These are phyloP conservation scores for Coemansia sp. DNA, from an alignment of 192 early-diverging fungal genomes.

Conservation along the genomic window DNA sequence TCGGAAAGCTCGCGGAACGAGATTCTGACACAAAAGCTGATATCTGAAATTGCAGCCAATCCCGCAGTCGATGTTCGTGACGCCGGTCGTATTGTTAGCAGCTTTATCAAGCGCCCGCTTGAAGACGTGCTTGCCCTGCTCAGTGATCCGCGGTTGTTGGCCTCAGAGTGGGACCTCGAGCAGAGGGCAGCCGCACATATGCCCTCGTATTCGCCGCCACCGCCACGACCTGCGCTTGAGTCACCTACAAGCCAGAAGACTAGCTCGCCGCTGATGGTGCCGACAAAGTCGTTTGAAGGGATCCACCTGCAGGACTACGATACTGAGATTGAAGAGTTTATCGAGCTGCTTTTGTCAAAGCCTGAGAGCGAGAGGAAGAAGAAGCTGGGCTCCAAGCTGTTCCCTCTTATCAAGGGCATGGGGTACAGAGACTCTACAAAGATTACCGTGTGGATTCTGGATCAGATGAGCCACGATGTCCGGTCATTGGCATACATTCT, in stretches of 20 bases:
- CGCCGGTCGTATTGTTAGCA: conserved; percentile 19
- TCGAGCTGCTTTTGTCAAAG: conserved; percentile 47
- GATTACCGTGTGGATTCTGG: conserved; percentile 55
- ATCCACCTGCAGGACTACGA: conserved; percentile 36
- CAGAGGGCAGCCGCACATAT: conserved; percentile 19
- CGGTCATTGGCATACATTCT: conserved; percentile 50
- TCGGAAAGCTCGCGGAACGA: conserved; percentile 38
- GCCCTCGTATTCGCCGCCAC: conserved; percentile 4
- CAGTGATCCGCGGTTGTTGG: conserved; percentile 34
- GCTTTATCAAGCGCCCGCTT: conserved; percentile 26
- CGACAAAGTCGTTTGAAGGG: conserved; percentile 1
- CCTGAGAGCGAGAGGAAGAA: conserved; percentile 52
- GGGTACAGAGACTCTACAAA: conserved; percentile 52
- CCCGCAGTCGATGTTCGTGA: conserved; percentile 36
- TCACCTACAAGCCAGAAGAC: conserved; percentile 17
- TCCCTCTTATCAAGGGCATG: conserved; percentile 55
- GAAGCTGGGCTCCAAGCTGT: conserved; percentile 54
- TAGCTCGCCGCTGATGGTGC: not conserved
- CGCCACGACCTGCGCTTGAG: not conserved
- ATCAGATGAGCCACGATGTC: conserved; percentile 52
- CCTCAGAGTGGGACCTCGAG: conserved; percentile 45
- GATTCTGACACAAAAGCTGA: conserved; percentile 41
- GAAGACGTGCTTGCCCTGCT: conserved; percentile 48
- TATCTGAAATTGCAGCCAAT: conserved; percentile 33
- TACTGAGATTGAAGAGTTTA: conserved; percentile 44